Percentiles rank a stretch among this genome's conserved stretches.
phyloP scores from a whole-genome alignment of 2,329 filamentous ascomycete species.

The Pseudocercospora vitis region DNA sequence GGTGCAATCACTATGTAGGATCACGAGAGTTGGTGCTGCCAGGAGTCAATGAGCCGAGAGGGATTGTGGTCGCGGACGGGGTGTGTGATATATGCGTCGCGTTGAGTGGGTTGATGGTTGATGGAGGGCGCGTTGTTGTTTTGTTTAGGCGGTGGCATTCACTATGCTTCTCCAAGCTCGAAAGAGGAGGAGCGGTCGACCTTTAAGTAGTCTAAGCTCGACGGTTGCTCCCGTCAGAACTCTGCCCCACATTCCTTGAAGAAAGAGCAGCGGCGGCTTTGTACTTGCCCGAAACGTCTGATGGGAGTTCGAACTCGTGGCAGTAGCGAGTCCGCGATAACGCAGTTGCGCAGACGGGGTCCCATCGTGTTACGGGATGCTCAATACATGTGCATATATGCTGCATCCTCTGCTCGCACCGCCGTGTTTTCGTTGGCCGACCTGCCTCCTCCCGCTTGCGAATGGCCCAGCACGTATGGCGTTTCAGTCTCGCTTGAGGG shows the following conservation, averaged over 20 bases:
- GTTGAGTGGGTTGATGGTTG: not conserved
- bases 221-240: not conserved
- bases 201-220: not conserved
- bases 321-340: not conserved
- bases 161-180: not conserved
- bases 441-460: not conserved
- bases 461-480: not conserved
- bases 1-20: constrained; percentile 16
- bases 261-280: not conserved
- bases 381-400: too few species aligned
- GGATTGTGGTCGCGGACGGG: not conserved
- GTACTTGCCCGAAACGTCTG: not conserved
- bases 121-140: not conserved
- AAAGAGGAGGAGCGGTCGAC: not conserved
- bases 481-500: too few species aligned
- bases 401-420: not conserved
- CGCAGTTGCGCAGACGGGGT: not conserved
- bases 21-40: constrained; percentile 14
- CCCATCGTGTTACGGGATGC: not conserved
- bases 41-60: not conserved
- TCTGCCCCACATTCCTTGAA: not conserved
- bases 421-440: not conserved
- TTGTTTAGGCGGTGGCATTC: not conserved
- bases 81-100: not conserved
- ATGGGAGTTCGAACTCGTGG: too few species aligned